phyloP scores from a whole-genome alignment of 441 rosid species.

The Capsella rubella region DNA sequence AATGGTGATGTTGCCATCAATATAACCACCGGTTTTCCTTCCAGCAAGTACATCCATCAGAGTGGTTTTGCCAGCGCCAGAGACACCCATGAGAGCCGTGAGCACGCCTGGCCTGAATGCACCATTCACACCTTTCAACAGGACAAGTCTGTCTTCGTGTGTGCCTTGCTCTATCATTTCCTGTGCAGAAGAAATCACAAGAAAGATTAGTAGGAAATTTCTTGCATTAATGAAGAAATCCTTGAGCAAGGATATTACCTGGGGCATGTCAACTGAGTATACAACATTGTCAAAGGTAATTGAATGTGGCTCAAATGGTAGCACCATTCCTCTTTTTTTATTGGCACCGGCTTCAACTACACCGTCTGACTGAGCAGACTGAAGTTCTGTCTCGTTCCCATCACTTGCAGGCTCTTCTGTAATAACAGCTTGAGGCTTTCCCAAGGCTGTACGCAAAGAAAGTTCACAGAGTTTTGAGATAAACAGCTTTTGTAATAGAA shows the following conservation, averaged over 20 bases:
- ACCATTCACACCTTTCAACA: conserved; percentile 80
- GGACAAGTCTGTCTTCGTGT: conserved; percentile 58
- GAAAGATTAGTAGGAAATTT: conserved; percentile 24
- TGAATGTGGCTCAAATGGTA: conserved; percentile 85
- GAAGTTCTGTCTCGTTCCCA: conserved; percentile 48
- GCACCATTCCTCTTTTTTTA: conserved; percentile 78
- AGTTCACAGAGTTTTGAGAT: conserved; percentile 32
- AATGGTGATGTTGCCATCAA: conserved; percentile 62
- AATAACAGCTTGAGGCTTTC: conserved; percentile 59
- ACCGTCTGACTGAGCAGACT: conserved; percentile 39
- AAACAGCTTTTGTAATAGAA: not conserved
- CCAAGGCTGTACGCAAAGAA: conserved; percentile 58
- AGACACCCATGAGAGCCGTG: conserved; percentile 92
- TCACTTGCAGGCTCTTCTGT: conserved; percentile 50
- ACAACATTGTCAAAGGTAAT: conserved; percentile 65
- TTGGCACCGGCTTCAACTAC: conserved; percentile 33
- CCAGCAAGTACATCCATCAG: conserved; percentile 83
- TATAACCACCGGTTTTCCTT: conserved; percentile 73
- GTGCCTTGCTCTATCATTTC: conserved; percentile 81
- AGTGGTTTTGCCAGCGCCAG: conserved; percentile 93
- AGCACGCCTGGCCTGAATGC: conserved; percentile 94
- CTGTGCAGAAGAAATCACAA: conserved; percentile 45
- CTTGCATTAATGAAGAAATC: conserved; percentile 19
- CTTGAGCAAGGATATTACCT: conserved; percentile 50
- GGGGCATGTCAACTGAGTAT: conserved; percentile 80